Evolutionary conservation across 306 rosid genomes (phyloP).

Genomic region (Medicago lupulina): DNA sequence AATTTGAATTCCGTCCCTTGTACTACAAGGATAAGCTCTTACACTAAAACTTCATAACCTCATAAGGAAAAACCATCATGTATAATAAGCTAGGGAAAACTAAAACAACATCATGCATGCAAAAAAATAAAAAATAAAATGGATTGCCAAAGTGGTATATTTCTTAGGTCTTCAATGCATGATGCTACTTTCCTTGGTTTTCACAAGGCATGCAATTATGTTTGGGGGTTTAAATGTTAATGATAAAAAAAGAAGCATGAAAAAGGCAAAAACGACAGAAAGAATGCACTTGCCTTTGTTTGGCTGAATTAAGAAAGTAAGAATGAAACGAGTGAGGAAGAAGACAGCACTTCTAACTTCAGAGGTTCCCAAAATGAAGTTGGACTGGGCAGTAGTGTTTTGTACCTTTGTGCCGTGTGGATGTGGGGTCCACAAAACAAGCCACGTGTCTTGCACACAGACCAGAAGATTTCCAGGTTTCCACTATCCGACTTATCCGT

Average conservation of each 20-base stretch:
- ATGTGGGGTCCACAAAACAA: background rate
- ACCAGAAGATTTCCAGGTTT: no score
- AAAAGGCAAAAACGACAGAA: background rate
- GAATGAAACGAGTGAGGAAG: background rate
- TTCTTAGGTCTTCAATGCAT: no score
- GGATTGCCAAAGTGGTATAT: no score
- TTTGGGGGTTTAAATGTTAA: no score
- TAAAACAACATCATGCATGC: background rate
- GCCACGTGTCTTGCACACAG: no score
- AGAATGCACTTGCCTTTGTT: background rate
- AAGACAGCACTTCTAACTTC: background rate
- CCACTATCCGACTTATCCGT: no score
- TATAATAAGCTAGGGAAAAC: background rate
- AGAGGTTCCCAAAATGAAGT: background rate
- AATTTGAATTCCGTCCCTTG: no score
- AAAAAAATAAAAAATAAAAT: no score
- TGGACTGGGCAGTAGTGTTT: background rate
- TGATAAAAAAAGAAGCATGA: background rate
- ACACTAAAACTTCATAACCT: no score
- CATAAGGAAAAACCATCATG: background rate
- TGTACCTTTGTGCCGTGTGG: background rate
- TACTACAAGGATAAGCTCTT: no score
- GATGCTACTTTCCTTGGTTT: no score
- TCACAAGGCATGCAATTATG: no score
- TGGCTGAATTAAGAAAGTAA: background rate